Percentiles rank a stretch among this genome's conserved stretches.
Conservation (phyloP, 345 rosid species). For the Corymbia maculata region DNA sequence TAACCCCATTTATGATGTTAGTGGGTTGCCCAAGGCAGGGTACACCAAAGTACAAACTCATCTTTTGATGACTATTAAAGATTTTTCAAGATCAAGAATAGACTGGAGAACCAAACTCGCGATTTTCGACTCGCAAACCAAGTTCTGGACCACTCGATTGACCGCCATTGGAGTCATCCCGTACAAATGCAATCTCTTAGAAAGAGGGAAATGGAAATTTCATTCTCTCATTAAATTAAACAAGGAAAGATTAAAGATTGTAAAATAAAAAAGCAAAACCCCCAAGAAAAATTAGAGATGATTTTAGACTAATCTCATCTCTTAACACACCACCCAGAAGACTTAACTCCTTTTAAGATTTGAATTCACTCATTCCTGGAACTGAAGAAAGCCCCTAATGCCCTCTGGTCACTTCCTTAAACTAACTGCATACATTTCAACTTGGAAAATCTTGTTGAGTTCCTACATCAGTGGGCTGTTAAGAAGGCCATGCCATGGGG, state of each 20-base stretch:
- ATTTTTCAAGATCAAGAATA: not conserved
- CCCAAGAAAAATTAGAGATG: constrained; percentile 26
- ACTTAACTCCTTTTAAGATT: not conserved
- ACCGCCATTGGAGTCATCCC: not conserved
- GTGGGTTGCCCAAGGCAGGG: not conserved
- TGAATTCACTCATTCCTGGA: not conserved
- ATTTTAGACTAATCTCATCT: constrained; percentile 3
- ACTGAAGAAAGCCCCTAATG: not conserved
- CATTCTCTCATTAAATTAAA: not conserved
- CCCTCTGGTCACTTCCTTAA: not conserved
- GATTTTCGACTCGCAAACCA: not conserved
- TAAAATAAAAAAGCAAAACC: constrained; percentile 8
- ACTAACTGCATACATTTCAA: not conserved
- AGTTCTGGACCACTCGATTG: not conserved
- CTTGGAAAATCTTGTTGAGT: not conserved
- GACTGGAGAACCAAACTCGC: not conserved
- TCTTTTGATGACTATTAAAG: not conserved
- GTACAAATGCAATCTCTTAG: not conserved
- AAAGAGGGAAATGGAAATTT: not conserved
- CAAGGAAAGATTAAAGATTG: constrained; percentile 10
- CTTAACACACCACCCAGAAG: not conserved
- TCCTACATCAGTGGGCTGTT: constrained; percentile 3
- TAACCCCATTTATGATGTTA: not conserved
- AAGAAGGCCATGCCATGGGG: not conserved
- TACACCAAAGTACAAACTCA: not conserved